phyloP scores from a whole-genome alignment of 257 asterid genomes.

The Prunella vulgaris region DNA sequence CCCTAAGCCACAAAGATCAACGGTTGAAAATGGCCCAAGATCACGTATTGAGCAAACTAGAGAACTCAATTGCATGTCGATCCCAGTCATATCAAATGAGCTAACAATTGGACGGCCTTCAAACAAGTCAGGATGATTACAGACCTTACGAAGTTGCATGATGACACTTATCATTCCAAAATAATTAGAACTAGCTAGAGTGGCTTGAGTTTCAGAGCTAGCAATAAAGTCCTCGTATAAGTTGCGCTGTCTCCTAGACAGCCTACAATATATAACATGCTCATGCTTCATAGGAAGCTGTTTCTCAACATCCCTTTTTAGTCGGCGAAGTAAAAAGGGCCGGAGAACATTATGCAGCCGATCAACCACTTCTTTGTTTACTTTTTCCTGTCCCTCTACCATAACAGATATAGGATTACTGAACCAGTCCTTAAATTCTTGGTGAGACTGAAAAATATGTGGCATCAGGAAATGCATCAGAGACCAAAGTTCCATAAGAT shows the following conservation, averaged over 20 bases:
- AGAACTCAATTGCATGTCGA: slow-evolving; percentile 78
- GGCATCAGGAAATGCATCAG: slow-evolving; percentile 99
- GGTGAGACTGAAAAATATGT: slow-evolving; percentile 96
- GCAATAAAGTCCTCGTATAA: slow-evolving; percentile 97
- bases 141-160: slow-evolving; percentile 99
- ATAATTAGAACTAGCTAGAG: slow-evolving; percentile 84
- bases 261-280: slow-evolving; percentile 87
- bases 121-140: slow-evolving; percentile 99
- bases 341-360: slow-evolving; percentile 99
- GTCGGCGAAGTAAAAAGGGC: slow-evolving; percentile 89
- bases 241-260: slow-evolving; percentile 96
- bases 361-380: slow-evolving; percentile 95
- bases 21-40: slow-evolving; percentile 51
- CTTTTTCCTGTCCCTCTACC: slow-evolving; percentile 99
- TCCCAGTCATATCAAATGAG: slow-evolving; percentile 85
- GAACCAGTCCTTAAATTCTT: slow-evolving; percentile 99
- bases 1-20: slow-evolving; percentile 76
- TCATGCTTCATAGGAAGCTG: slow-evolving; percentile 95
- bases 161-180: slow-evolving; percentile 98
- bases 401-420: slow-evolving; percentile 93
- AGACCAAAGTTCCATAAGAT: slow-evolving; percentile 99
- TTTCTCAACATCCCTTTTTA: slow-evolving; percentile 97
- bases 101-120: slow-evolving; percentile 99
- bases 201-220: slow-evolving; percentile 98
- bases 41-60: slow-evolving; percentile 68